Evolutionary conservation across 2,329 filamentous ascomycete genomes (phyloP).

Genomic region (Phoma sp.): DNA sequence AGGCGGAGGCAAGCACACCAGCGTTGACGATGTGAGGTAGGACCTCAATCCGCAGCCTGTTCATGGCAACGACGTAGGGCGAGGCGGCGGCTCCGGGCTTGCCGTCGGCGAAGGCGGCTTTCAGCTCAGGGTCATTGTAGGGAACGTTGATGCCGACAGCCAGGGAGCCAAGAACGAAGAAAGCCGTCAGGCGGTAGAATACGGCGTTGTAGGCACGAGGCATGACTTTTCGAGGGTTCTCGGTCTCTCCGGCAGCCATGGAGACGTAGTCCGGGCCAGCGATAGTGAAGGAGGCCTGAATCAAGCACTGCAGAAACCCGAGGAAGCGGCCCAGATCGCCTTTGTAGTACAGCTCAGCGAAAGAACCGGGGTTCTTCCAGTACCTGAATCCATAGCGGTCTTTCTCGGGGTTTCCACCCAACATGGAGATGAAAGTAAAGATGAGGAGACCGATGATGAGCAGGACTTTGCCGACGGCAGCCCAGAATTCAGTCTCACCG

Average conservation of each 20-base stretch:
- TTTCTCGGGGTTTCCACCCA: conserved; percentile 77
- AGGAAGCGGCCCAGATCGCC: conserved; percentile 74
- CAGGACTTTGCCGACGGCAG: conserved; percentile 65
- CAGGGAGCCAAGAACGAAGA: conserved; percentile 78
- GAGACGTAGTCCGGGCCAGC: conserved; percentile 58
- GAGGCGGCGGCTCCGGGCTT: conserved; percentile 71
- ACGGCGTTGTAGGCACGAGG: conserved; percentile 79
- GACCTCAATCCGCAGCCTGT: conserved; percentile 59
- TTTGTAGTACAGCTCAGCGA: conserved; percentile 67
- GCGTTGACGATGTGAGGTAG: conserved; percentile 67
- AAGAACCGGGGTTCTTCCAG: conserved; percentile 69
- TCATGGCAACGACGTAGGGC: conserved; percentile 68
- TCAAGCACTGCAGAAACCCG: conserved; percentile 78
- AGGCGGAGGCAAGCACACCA: conserved; percentile 61
- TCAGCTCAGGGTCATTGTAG: conserved; percentile 68
- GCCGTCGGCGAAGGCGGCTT: conserved; percentile 63
- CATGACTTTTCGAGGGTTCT: conserved; percentile 59
- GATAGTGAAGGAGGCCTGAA: conserved; percentile 61
- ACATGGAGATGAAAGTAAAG: conserved; percentile 79
- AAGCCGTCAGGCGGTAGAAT: conserved; percentile 76
- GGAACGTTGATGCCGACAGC: conserved; percentile 73
- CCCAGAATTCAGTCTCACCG: conserved; percentile 71
- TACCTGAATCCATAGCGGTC: conserved; percentile 55
- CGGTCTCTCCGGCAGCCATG: conserved; percentile 57
- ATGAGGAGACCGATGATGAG: conserved; percentile 55